Evolutionary conservation across 805 yeast species (phyloP).

Genomic region (Ogataea pignaliae): DNA sequence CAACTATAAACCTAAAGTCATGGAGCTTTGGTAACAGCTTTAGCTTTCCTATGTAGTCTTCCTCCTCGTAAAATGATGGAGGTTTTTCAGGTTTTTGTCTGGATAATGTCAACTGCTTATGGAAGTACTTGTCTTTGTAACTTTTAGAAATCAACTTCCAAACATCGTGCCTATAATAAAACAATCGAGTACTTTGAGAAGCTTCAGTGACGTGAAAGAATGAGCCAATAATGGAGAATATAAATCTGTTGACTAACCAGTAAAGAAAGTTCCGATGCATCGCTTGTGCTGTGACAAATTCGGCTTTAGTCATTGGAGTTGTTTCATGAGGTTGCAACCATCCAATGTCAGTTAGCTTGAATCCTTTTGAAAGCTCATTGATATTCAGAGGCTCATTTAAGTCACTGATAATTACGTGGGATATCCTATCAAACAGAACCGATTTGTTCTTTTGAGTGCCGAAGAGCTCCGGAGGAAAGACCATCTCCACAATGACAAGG

Average conservation of each 20-base stretch:
- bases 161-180: slow-evolving; percentile 51
- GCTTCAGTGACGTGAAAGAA: slow-evolving; percentile 68
- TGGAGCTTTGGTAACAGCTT: slow-evolving; percentile 56
- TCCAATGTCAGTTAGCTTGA: slow-evolving; percentile 40
- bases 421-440: slow-evolving; percentile 33
- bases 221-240: slow-evolving; percentile 43
- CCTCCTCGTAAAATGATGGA: slow-evolving; percentile 17
- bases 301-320: slow-evolving; percentile 36
- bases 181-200: slow-evolving; percentile 34
- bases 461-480: slow-evolving; percentile 48
- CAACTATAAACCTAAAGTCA: slow-evolving; percentile 57
- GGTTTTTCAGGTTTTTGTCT: slow-evolving; percentile 10
- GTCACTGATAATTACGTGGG: slow-evolving; percentile 34
- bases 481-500: slow-evolving; percentile 37
- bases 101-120: slow-evolving; percentile 30
- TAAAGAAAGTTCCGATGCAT: slow-evolving; percentile 39
- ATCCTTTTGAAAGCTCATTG: slow-evolving; percentile 27
- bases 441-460: slow-evolving; percentile 51
- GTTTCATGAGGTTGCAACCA: slow-evolving; percentile 47
- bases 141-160: slow-evolving; percentile 47
- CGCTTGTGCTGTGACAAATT: slow-evolving; percentile 32
- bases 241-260: slow-evolving; percentile 54
- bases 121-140: slow-evolving; percentile 41
- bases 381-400: slow-evolving; percentile 34
- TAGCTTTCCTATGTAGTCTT: slow-evolving; percentile 35